Base-by-base conservation (phyloP, 73 alveolate species). In the Stentor coeruleus region DNA sequence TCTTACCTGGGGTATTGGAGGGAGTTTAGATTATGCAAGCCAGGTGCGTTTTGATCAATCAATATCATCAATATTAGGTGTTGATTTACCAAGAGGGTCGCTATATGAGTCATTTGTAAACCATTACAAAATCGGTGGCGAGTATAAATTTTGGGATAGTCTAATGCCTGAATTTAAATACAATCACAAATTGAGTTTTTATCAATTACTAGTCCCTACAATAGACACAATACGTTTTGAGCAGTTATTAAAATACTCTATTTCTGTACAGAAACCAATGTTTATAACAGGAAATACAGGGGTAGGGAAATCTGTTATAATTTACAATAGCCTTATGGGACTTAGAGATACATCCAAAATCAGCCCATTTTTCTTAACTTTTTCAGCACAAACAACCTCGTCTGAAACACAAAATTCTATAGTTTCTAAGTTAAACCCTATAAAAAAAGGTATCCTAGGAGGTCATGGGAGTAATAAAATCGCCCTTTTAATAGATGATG, bases 301-400 rank as follows among this genome's bases (percentile, higher is more conserved):
- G 76, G 97, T 96, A 30, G 99, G 99, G 66, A 97, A 97, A 92
- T 90, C 99, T 2, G 90, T 88, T 35, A 94, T 91, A 55, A 86
- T 89, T 40, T 55, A 58, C 15, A 33, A 75, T 38, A 39, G 35
- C 39, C 33, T 86, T 76, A 86, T 59, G 84, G 74, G 74, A 59
- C 74, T 86, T 81, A 82, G 74, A 49, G 92, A 82, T 77, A 83
- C 88, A 38, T 97, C 90, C 86, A 76, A 82, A 59, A 89, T 83
- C 66, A 79, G 90, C 41, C 91, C 93, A 77, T 75, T 93, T 28
- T 87, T 96, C 59, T 87, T 97, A 74, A 88, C 98, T 35, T 95
- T 97, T 93, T 94, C 99, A n/a, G 99, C 99, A 1, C 97, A 97
- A 87, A 97, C 99, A n/a, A 85, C 96, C 3, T 98, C 99, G 59